Evolutionary conservation across 306 rosid genomes (phyloP).

Genomic region (Medicago truncatula): DNA sequence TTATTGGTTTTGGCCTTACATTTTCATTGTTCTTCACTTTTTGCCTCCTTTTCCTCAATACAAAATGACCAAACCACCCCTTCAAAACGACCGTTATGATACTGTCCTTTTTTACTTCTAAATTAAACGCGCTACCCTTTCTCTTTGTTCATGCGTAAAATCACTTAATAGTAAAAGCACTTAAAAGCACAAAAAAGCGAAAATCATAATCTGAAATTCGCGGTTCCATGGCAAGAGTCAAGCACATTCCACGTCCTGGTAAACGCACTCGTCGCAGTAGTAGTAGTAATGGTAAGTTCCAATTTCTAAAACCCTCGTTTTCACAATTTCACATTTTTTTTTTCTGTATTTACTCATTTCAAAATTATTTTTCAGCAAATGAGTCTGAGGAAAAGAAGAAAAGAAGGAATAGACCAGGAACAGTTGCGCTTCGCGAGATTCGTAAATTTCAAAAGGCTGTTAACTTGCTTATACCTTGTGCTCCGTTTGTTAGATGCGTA

Average conservation of each 20-base stretch:
- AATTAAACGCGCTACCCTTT: too few species aligned
- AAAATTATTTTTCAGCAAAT: slow-evolving; percentile 36
- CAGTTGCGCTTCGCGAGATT: slow-evolving; percentile 79
- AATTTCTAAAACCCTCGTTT: background rate
- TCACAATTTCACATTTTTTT: background rate
- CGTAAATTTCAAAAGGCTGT: slow-evolving; percentile 59
- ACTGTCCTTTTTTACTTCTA: background rate
- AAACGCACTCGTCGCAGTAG: background rate
- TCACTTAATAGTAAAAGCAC: too few species aligned
- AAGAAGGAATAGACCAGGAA: slow-evolving; percentile 61
- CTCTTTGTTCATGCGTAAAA: background rate
- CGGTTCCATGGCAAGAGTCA: background rate
- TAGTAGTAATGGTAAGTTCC: background rate
- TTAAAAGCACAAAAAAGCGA: background rate
- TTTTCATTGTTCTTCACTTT: background rate
- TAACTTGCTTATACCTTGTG: slow-evolving; percentile 64
- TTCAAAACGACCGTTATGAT: background rate
- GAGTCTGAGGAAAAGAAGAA: slow-evolving; percentile 40
- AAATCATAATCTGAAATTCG: background rate
- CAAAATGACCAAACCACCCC: background rate
- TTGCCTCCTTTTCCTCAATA: background rate
- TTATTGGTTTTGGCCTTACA: too few species aligned
- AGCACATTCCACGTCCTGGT: background rate
- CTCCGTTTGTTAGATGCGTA: slow-evolving; percentile 75
- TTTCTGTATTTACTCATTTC: too few species aligned